These are phyloP conservation scores for Penicillium sp. DNA, from an alignment of 2,329 filamentous ascomycete species.

Conservation along the genomic window DNA sequence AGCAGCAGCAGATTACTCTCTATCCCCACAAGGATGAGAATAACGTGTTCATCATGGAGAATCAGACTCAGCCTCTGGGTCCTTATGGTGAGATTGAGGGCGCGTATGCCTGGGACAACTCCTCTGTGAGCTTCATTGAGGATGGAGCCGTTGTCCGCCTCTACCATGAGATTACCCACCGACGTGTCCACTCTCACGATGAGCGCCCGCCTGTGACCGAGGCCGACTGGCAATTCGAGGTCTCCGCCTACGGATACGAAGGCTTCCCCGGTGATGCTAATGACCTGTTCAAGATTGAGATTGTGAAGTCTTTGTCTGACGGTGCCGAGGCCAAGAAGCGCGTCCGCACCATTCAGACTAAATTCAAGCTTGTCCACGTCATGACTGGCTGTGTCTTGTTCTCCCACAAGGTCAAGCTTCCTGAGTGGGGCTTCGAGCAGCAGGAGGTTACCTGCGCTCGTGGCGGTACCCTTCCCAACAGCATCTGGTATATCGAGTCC, in stretches of 20 bases:
- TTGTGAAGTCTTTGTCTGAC: constrained; percentile 86
- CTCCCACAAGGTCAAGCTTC: constrained; percentile 98
- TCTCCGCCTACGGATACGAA: constrained; percentile 96
- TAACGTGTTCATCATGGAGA: constrained; percentile 93
- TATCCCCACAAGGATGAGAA: constrained; percentile 99
- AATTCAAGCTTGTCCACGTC: constrained; percentile 91
- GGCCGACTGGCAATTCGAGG: constrained; percentile 92
- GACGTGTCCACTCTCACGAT: constrained; percentile 92
- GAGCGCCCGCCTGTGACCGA: constrained; percentile 85
- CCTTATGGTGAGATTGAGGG: constrained; percentile 79
- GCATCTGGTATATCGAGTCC: constrained; percentile 92
- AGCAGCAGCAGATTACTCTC: constrained; percentile 97
- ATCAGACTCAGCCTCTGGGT: constrained; percentile 88
- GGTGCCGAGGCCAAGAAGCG: constrained; percentile 79
- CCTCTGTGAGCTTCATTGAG: constrained; percentile 70
- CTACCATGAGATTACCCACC: constrained; percentile 82
- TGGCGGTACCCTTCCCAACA: constrained; percentile 91
- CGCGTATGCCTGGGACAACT: constrained; percentile 80
- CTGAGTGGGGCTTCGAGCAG: constrained; percentile 96
- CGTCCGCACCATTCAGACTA: constrained; percentile 91
- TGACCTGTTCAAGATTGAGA: constrained; percentile 92
- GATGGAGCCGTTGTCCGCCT: constrained; percentile 82
- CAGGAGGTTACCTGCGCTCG: constrained; percentile 98
- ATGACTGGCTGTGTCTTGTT: constrained; percentile 98
- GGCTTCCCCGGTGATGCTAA: constrained; percentile 97